Evolutionary conservation across 805 yeast species (phyloP).

Genomic region (Ogataea siamensis): DNA sequence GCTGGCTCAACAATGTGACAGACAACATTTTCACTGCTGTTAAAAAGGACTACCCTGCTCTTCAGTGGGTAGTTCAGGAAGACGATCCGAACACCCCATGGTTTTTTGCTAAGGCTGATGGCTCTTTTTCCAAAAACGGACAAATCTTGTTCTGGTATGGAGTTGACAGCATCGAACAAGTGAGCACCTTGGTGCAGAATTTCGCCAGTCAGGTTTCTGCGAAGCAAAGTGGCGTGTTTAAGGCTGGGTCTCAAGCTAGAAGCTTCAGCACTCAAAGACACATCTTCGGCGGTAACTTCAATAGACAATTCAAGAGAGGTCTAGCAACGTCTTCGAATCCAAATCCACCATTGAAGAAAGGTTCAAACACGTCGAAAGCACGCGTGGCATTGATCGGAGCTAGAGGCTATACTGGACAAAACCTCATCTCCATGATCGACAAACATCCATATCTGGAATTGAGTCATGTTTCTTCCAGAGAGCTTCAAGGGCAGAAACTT

Average conservation of each 20-base stretch:
- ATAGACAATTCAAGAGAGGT: constrained; percentile 25
- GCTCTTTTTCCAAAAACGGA: constrained; percentile 88
- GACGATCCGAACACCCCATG: constrained; percentile 88
- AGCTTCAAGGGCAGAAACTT: constrained; percentile 80
- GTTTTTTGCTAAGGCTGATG: constrained; percentile 91
- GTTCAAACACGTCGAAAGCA: constrained; percentile 58
- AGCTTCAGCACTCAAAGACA: constrained; percentile 24
- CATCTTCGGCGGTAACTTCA: constrained; percentile 13
- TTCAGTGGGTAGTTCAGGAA: constrained; percentile 89
- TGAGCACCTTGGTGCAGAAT: constrained; percentile 59
- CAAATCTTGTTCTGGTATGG: constrained; percentile 95
- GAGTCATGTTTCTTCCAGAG: constrained; percentile 94
- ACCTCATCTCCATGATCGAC: constrained; percentile 82
- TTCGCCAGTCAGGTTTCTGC: constrained; percentile 44
- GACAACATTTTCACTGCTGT: constrained; percentile 89
- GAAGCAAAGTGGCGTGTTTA: constrained; percentile 47
- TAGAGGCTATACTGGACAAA: constrained; percentile 96
- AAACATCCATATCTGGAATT: constrained; percentile 84
- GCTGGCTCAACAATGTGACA: constrained; percentile 97
- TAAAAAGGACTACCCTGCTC: constrained; percentile 63
- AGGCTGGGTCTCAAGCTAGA: constrained; percentile 41
- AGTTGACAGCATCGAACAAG: constrained; percentile 58
- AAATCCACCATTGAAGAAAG: constrained; percentile 68
- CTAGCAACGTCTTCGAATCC: constrained; percentile 49
- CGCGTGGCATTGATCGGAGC: constrained; percentile 96